Base-by-base conservation (phyloP, 2,329 filamentous ascomycete species). In the Tolypocladium pustulatum region DNA sequence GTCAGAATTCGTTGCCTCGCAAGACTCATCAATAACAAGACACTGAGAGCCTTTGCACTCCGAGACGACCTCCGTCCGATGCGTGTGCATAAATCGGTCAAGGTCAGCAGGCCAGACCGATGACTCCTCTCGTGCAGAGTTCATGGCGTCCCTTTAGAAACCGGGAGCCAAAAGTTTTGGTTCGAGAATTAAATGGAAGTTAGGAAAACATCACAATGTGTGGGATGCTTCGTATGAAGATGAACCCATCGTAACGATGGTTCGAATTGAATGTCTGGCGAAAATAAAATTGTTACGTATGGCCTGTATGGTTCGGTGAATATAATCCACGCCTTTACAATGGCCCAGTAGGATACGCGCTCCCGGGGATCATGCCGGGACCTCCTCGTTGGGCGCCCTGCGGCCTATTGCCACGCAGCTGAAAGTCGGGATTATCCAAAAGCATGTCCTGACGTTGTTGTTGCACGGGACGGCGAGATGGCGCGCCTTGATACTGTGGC, bases 371-470 rank as follows among this genome's bases (percentile, higher is more conserved):
- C 75, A 82, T 78, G 37, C 78, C 76, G 43, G 71, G 69, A 15
- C 68, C 69, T 54, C 65, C 68, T 30, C 70, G 64, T 54, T 64
- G 59, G 27, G 62, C 56, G 54, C 62, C 60, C 38, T 63, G 53
- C 57, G 68, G 68, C 56, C 75, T 73, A 54, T 65, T 69, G 27
- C 73, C 74, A 1, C 86, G 87, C 34, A 97, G 71, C 63, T 88
- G 82, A 73, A 97, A 97, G 71, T 97, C 91, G 0, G 92, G 91
- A 67, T 96, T 96, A 66, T 86, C 85, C 60, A 96, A 77, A 43
- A 96, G 75, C 55, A 91, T 80, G 64, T 95, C 90, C 64, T 87
- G 84, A 61, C 82, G 82, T 65, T 83, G 77, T 64, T 87, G 84
- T 59, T 82, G 81, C 27, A 76, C 73, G 30, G 77, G 77, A 57